Conservation (phyloP, 805 yeast species). For the Yarrowia sp. region DNA sequence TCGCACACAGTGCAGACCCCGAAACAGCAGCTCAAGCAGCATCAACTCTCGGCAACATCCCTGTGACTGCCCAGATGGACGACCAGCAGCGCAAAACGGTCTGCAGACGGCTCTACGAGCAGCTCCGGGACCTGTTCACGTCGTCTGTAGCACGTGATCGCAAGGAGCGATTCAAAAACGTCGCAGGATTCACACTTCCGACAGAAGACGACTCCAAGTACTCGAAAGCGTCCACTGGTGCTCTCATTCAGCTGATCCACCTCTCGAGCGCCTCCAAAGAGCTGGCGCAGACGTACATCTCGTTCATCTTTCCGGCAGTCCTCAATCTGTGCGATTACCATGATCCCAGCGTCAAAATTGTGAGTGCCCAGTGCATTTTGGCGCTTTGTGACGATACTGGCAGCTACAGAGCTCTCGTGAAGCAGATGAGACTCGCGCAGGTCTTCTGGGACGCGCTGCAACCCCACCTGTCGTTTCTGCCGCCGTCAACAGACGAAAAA, state of each 20-base stretch:
- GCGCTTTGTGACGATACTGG: constrained; percentile 21
- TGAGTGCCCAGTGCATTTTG: constrained; percentile 32
- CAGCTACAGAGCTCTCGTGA: constrained; percentile 19
- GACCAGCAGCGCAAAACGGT: not conserved
- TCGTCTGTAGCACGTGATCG: not conserved
- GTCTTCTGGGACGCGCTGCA: constrained; percentile 36
- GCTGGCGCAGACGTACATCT: constrained; percentile 33
- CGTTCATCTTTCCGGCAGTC: constrained; percentile 37
- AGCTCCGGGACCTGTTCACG: not conserved
- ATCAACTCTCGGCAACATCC: not conserved
- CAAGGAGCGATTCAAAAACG: constrained; percentile 2
- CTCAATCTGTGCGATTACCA: constrained; percentile 37
- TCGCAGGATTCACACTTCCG: not conserved
- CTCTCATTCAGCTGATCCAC: constrained; percentile 8
- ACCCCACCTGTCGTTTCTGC: constrained; percentile 37
- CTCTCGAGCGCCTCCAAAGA: constrained; percentile 6
- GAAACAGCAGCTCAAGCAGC: constrained; percentile 3
- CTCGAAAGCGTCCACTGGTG: constrained; percentile 6
- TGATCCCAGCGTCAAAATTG: constrained; percentile 32
- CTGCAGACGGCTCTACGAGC: not conserved
- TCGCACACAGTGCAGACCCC: not conserved
- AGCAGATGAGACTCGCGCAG: constrained; percentile 34
- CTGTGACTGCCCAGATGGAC: not conserved
- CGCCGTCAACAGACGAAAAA: constrained; percentile 33
- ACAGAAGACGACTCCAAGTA: not conserved